Evolutionary conservation across 257 asterid genomes (phyloP), one percentile per base, ranked within the genome.

Genomic region (Penstemon newberryi): DNA sequence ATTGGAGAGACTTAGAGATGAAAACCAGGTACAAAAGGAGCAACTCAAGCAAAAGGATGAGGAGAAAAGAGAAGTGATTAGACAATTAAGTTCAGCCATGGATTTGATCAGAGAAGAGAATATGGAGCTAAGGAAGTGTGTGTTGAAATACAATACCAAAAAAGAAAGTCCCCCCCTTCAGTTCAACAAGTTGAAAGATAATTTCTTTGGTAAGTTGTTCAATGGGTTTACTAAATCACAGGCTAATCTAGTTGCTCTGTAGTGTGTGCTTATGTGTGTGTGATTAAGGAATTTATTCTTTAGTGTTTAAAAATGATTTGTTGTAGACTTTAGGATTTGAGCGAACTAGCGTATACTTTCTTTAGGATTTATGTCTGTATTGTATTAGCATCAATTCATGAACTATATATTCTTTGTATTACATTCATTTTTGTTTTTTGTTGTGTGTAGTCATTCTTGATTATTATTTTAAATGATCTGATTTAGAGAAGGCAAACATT

Each of bases 31-130:
- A 56, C 92, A 84, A 49, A 76, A 80, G 63, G 80, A 76, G 73
- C 69, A 78, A 51, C 82, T 92, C 9, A 47, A 40, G 75, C 83
- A 79, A 63, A 90, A 92, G 77, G 98, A 92, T 56, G 98, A 90
- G 56, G 97, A 90, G 85, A 90, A 92, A 66, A 77, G 96, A 51
- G 96, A 90, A 46, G 98, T 87, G 51, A 90, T 90, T 42, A 80
- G 92, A 76, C 98, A 90, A 50, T 84, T 92, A 10, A 90, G 90
- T 63, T 37, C 79, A 53, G 95, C 91, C 37, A 77, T 92, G 83
- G 95, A 92, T 49, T 44, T 78, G 79, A 70, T 90, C 9, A 80
- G 88, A 73, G 95, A 83, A 63, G 96, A 94, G 73, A 94, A 91
- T 53, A 40, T 8, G 61, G 72, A 78, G 55, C 76, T 87, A 63